These are phyloP conservation scores for Astraeus odoratus DNA, from an alignment of 768 basidiomycete genomes.

Conservation along the genomic window DNA sequence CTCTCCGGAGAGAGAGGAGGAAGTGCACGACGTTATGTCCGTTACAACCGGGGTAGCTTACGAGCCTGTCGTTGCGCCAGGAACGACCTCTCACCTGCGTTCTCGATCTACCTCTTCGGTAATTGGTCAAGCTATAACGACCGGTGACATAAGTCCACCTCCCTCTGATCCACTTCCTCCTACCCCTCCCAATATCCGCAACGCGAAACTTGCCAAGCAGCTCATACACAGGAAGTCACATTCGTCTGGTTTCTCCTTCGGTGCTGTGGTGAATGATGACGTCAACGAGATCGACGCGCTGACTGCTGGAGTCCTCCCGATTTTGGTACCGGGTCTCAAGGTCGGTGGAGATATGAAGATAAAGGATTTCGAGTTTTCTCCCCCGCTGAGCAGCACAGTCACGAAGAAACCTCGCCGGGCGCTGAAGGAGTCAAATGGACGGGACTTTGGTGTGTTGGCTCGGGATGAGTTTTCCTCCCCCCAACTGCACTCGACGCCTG, in stretches of 20 bases:
- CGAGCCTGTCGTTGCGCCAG: conserved; percentile 20
- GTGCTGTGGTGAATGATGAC: conserved; percentile 40
- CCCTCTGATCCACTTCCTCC: conserved; percentile 67
- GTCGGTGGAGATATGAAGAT: conserved; percentile 52
- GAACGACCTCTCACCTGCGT: conserved; percentile 42
- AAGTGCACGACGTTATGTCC: conserved; percentile 9
- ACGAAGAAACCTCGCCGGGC: conserved; percentile 27
- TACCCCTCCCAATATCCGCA: conserved; percentile 62
- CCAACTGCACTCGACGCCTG: conserved; percentile 58
- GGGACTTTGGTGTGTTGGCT: conserved; percentile 25
- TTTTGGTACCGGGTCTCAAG: conserved; percentile 60
- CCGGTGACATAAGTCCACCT: conserved; percentile 39
- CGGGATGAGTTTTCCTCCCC: conserved; percentile 46
- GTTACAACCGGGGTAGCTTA: conserved; percentile 30
- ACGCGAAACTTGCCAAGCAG: conserved; percentile 43
- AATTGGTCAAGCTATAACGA: conserved; percentile 33
- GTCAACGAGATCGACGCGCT: conserved; percentile 66
- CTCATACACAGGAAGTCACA: conserved; percentile 56
- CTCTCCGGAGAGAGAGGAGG: conserved; percentile 33
- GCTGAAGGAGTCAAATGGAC: conserved; percentile 1
- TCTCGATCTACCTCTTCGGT: conserved; percentile 53
- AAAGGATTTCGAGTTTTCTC: conserved; percentile 36
- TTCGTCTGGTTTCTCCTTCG: conserved; percentile 60
- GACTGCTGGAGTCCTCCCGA: conserved; percentile 60
- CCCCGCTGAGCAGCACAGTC: conserved; percentile 30